Evolutionary conservation across 2,329 filamentous ascomycete species (phyloP).

Genomic region (Aspergillus novofumigatus): DNA sequence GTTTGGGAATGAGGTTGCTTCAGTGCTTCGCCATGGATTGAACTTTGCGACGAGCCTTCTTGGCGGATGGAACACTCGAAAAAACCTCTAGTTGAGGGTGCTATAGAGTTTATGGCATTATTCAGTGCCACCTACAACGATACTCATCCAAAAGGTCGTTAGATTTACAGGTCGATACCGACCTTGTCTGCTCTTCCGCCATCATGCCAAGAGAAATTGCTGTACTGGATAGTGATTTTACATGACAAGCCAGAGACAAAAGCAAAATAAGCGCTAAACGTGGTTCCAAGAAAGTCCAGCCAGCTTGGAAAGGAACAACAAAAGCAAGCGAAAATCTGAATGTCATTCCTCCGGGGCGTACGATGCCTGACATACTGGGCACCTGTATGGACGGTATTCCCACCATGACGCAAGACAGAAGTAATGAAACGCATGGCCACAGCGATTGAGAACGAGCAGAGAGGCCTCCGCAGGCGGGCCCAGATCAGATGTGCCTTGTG

Average conservation of each 20-base stretch:
- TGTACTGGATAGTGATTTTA: neutral
- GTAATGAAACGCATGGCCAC: constrained; percentile 28
- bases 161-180: no score
- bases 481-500: neutral
- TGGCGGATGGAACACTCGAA: no score
- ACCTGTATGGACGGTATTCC: constrained; percentile 25
- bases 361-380: constrained; percentile 27
- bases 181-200: no score
- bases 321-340: neutral
- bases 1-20: no score
- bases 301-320: neutral
- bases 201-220: neutral
- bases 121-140: no score
- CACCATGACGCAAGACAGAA: constrained; percentile 28
- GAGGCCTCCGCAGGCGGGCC: neutral
- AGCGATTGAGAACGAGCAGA: constrained; percentile 25
- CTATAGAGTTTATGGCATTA: neutral
- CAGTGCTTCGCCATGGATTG: no score
- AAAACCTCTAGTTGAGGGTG: neutral
- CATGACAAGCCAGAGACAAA: neutral
- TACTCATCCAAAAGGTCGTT: no score
- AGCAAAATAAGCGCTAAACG: neutral
- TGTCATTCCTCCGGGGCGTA: constrained; percentile 16
- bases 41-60: no score
- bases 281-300: neutral